Conservation (phyloP, 768 basidiomycete species). For the Auriscalpium orientale region DNA sequence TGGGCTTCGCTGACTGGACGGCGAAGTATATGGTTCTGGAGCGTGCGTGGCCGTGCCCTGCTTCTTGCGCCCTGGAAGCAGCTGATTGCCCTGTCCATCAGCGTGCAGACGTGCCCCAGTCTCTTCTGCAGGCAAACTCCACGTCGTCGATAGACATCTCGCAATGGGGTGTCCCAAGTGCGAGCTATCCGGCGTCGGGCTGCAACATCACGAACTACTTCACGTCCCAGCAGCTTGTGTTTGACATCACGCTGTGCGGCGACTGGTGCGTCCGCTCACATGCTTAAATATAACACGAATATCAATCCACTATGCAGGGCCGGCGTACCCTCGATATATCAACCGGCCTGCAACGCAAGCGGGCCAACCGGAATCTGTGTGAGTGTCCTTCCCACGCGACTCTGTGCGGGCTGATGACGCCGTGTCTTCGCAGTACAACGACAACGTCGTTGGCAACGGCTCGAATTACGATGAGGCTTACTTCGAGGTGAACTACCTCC, state of each 20-base stretch:
- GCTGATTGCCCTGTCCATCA: slow-evolving; percentile 9
- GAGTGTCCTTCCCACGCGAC: slow-evolving; percentile 14
- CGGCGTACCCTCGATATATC: slow-evolving; percentile 38
- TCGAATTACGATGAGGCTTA: slow-evolving; percentile 49
- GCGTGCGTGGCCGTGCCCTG: slow-evolving; percentile 21
- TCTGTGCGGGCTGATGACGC: neutral
- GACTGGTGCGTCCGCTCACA: slow-evolving; percentile 29
- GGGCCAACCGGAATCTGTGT: slow-evolving; percentile 36
- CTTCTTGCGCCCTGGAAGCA: neutral
- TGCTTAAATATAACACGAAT: neutral
- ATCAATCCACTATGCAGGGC: slow-evolving; percentile 32
- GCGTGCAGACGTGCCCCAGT: slow-evolving; percentile 31
- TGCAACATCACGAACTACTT: slow-evolving; percentile 42
- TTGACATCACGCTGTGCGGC: slow-evolving; percentile 55
- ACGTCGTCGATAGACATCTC: slow-evolving; percentile 29
- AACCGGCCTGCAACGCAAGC: slow-evolving; percentile 31
- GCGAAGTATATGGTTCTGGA: slow-evolving; percentile 43
- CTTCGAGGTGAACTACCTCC: slow-evolving; percentile 62
- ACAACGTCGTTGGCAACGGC: slow-evolving; percentile 48
- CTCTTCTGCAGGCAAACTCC: slow-evolving; percentile 24
- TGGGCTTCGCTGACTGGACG: neutral
- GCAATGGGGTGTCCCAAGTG: slow-evolving; percentile 39
- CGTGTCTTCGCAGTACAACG: slow-evolving; percentile 32
- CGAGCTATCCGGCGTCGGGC: slow-evolving; percentile 29
- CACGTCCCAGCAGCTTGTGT: slow-evolving; percentile 40